Evolutionary conservation across 768 basidiomycete species (phyloP).

Genomic region (Hypholoma sublateritium): DNA sequence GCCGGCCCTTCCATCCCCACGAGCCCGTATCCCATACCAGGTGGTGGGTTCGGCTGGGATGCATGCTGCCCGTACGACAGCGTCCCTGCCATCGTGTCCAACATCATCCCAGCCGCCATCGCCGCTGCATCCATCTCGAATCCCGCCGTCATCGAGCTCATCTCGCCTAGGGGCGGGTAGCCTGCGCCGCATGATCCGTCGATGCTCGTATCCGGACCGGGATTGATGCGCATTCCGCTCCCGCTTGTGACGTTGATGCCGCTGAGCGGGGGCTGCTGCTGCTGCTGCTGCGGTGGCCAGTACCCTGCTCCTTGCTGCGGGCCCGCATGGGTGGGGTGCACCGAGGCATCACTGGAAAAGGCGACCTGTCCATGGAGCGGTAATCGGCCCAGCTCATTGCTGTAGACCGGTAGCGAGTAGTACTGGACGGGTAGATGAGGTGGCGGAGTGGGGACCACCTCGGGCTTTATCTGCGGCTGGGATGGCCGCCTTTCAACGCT

Average conservation of each 20-base stretch:
- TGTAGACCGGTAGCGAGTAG: constrained; percentile 54
- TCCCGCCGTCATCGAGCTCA: constrained; percentile 18
- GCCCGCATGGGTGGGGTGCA: not conserved
- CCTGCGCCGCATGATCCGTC: not conserved
- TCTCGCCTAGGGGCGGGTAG: constrained; percentile 8
- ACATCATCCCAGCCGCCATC: constrained; percentile 20
- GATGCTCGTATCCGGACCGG: not conserved
- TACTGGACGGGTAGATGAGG: constrained; percentile 14
- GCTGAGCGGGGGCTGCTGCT: too few relatives aligned
- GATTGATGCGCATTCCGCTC: not conserved
- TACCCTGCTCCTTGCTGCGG: constrained; percentile 5
- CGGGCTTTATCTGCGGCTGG: constrained; percentile 8
- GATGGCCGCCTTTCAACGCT: not conserved
- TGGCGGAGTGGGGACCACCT: not conserved
- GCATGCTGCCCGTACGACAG: constrained; percentile 7
- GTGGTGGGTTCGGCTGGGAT: not conserved
- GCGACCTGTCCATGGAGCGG: constrained; percentile 40
- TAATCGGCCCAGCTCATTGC: constrained; percentile 55
- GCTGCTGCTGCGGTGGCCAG: constrained; percentile 5
- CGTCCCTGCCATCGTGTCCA: constrained; percentile 21
- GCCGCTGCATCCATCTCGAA: constrained; percentile 19
- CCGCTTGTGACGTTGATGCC: not conserved
- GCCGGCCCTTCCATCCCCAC: not conserved
- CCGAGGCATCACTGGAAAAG: constrained; percentile 17
- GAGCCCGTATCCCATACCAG: not conserved